A percentile compares a stretch with the other conserved stretches of the same genome.
These are phyloP conservation scores for Schizochytrium sp. DNA, from an alignment of 108 stramenopile genomes.

Conservation along the genomic window DNA sequence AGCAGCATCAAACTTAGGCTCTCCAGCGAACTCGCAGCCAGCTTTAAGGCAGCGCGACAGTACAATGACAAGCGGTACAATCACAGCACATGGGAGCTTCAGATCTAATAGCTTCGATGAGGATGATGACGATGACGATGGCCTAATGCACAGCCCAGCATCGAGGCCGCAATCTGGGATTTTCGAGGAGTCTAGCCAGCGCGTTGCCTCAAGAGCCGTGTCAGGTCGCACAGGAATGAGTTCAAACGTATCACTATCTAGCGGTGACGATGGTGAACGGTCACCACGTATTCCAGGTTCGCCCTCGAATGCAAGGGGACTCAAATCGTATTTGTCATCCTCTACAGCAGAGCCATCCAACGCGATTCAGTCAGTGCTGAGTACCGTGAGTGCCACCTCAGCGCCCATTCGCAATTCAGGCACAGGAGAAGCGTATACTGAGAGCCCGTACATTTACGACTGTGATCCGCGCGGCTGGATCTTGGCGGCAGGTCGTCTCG, in stretches of 20 bases:
- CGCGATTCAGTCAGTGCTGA: not conserved
- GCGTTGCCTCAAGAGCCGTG: not conserved
- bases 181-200: not conserved
- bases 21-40: not conserved
- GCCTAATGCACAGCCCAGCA: not conserved
- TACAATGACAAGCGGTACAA: not conserved
- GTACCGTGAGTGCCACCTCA: not conserved
- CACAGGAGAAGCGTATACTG: not conserved
- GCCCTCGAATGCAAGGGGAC: not conserved
- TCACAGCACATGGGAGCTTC: conserved; percentile 19
- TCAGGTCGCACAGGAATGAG: not conserved
- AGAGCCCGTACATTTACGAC: conserved; percentile 1
- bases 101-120: not conserved
- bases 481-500: conserved; percentile 38
- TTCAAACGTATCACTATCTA: conserved; percentile 4
- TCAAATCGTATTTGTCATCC: not conserved
- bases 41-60: not conserved
- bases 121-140: not conserved
- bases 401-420: not conserved
- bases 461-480: conserved; percentile 58
- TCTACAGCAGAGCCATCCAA: not conserved
- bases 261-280: conserved; percentile 1
- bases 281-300: not conserved
- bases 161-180: conserved; percentile 22
- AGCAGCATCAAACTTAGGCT: not conserved